Base-by-base conservation (phyloP, 1,139 yeast species). In the Debaryomycetaceae sp. region DNA sequence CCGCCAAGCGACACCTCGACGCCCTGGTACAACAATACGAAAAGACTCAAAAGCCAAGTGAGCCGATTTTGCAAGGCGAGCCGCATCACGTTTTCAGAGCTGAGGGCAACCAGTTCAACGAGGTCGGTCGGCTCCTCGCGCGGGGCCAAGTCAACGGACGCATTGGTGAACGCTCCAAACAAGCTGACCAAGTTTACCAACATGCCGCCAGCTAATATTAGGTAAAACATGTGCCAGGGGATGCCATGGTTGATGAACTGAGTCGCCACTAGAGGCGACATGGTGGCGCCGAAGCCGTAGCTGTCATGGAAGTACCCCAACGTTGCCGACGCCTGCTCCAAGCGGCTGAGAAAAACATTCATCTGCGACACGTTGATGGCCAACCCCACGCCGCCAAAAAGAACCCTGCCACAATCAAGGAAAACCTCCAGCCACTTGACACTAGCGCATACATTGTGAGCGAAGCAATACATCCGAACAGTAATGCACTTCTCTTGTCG, bases 1-100 rank as follows among this genome's bases (percentile, higher is more conserved):
- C 85, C 85, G 14, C 82, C 85, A 43, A 78, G 51, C 0, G 82
- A 59, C 4, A 80, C 85, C 48, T 81, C 88, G 2, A 74, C 67
- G 3, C 88, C 89, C 44, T 78, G 83, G 43, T 81, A 81, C 42
- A 71, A 70, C 31, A 80, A 65, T 5, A 77, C 67, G 39, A 73
- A 71, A 29, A 71, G 44, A 2, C 83, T 65, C 26, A 71, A 46
- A 2, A 72, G 41, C 85, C 85, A 79, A 2, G 81, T 73, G 27
- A 60, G 52, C 9, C 49, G 49, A 37, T 60, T 62, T 35, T 53
- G 58, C 25, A 75, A 43, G 1, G 80, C 72, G 16, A 37, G 39
- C 10, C 18, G 4, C 29, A 26, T 26, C 6, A 5, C 30, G n/a
- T n/a, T n/a, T n/a, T n/a, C n/a, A n/a, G n/a, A n/a, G 3, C 15